Conservation (phyloP, 306 rosid species). For the Casuarina cunninghamiana region DNA sequence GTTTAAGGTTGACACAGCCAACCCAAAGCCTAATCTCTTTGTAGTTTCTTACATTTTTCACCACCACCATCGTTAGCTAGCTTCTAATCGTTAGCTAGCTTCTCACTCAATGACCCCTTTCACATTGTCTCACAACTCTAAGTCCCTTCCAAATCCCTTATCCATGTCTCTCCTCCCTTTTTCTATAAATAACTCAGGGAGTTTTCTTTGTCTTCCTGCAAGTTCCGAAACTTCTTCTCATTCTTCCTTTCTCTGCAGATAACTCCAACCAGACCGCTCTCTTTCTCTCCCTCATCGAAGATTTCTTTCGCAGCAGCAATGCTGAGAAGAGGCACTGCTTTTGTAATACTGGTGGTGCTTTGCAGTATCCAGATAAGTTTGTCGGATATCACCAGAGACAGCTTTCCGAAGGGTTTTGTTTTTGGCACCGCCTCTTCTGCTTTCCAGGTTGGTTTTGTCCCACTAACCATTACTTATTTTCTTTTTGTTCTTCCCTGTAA, state of each 20-base stretch:
- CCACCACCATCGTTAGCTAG: background rate
- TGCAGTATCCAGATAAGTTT: slow-evolving; percentile 40
- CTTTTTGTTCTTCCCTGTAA: background rate
- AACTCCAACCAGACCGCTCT: background rate
- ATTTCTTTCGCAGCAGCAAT: slow-evolving; percentile 21
- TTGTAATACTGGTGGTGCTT: slow-evolving; percentile 26
- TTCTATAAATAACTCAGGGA: background rate
- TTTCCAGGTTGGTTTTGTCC: slow-evolving; percentile 56
- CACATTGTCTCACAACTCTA: background rate
- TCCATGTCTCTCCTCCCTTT: background rate
- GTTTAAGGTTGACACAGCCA: background rate
- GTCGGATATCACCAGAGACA: slow-evolving; percentile 47
- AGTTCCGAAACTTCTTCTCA: background rate
- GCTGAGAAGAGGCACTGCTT: slow-evolving; percentile 29
- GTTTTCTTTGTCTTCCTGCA: background rate
- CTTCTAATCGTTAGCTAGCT: background rate
- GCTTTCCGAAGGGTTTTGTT: slow-evolving; percentile 77
- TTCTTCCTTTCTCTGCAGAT: background rate
- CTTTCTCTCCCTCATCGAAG: background rate
- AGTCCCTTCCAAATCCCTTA: background rate
- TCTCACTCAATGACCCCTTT: background rate
- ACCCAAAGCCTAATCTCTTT: background rate
- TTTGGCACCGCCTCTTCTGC: slow-evolving; percentile 92
- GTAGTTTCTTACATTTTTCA: background rate
- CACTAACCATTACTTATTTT: background rate